These are phyloP conservation scores for Metroxylon sagu DNA, from an alignment of 176 grass and related monocot species.

Conservation along the genomic window DNA sequence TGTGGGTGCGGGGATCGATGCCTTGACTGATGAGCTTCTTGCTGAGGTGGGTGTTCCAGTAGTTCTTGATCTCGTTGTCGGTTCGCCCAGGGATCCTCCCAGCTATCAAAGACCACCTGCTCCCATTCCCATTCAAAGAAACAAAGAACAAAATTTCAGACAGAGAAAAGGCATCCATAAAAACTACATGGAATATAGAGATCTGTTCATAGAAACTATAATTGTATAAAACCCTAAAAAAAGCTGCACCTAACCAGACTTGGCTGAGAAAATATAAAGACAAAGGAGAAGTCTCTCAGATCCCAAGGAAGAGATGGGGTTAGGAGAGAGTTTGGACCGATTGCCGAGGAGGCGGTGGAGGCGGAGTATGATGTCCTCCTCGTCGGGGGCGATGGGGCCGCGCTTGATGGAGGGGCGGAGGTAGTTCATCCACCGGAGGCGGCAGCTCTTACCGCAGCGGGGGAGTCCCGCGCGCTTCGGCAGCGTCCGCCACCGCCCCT, in stretches of 20 bases:
- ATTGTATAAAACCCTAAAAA: too few species aligned
- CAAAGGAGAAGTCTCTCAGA: too few species aligned
- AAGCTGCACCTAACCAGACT: too few species aligned
- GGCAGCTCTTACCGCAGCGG: slow-evolving; percentile 13
- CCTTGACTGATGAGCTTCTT: slow-evolving; percentile 25
- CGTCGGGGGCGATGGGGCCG: slow-evolving; percentile 15
- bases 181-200: too few species aligned
- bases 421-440: slow-evolving; percentile 18
- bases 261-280: too few species aligned
- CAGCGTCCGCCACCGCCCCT: slow-evolving; percentile 16
- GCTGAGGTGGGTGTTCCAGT: slow-evolving; percentile 25
- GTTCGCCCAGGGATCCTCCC: slow-evolving; percentile 21
- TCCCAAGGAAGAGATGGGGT: background rate
- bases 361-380: slow-evolving; percentile 20
- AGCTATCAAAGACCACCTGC: slow-evolving; percentile 19
- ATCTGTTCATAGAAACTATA: too few species aligned
- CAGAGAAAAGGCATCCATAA: too few species aligned
- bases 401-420: slow-evolving; percentile 24
- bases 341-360: slow-evolving; percentile 23
- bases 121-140: background rate
- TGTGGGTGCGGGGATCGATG: slow-evolving; percentile 22
- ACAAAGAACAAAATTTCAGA: background rate
- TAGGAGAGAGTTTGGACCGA: background rate
- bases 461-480: slow-evolving; percentile 8
- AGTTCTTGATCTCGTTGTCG: slow-evolving; percentile 23